Evolutionary conservation across 169 alveolate species (phyloP).

Genomic region (Plasmodium vivax): DNA sequence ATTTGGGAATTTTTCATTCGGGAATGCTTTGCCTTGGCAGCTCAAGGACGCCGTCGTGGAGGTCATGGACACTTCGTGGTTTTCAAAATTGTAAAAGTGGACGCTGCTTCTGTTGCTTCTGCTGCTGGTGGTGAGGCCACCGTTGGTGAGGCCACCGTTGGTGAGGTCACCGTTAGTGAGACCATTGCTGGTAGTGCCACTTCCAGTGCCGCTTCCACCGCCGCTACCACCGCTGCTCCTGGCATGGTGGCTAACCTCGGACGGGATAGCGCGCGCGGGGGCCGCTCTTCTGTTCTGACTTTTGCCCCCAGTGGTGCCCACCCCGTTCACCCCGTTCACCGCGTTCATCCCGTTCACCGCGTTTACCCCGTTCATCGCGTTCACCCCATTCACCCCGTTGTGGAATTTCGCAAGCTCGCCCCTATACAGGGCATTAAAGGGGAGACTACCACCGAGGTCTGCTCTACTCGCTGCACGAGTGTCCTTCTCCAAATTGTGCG

Average conservation of each 20-base stretch:
- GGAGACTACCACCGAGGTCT: background rate
- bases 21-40: background rate
- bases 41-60: constrained; percentile 34
- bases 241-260: background rate
- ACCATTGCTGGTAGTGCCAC: too few species aligned
- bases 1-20: background rate
- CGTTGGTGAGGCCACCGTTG: background rate
- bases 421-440: background rate
- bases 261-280: background rate
- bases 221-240: background rate
- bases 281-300: background rate
- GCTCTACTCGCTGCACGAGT: background rate
- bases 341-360: too few species aligned
- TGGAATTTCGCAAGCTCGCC: background rate
- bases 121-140: background rate
- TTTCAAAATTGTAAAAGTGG: constrained; percentile 7
- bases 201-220: background rate
- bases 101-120: background rate
- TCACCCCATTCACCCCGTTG: background rate
- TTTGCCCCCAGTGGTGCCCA: background rate
- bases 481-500: background rate
- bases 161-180: background rate
- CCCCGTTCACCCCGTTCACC: background rate
- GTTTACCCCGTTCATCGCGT: too few species aligned
- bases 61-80: constrained; percentile 50